A percentile compares a stretch with the other conserved stretches of the same genome.
phyloP scores from a whole-genome alignment of 495 filamentous ascomycete species.

The Cudoniella acicularis region DNA sequence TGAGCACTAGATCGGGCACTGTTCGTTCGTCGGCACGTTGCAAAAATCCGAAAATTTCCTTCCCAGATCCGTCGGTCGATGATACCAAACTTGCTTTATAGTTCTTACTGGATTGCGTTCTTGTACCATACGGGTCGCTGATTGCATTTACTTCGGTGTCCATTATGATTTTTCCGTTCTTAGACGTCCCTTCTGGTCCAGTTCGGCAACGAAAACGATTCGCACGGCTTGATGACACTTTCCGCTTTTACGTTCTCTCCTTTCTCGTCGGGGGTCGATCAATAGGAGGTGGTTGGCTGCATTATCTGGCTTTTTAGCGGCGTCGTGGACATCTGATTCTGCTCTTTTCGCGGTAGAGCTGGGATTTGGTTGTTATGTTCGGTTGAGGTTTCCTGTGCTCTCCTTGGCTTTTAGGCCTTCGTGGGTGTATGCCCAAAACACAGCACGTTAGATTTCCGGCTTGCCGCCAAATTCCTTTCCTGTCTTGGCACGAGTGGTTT shows the following conservation, averaged over 20 bases:
- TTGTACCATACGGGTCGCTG: conserved; percentile 31
- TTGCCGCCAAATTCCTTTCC: too few relatives aligned
- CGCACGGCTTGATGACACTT: conserved; percentile 29
- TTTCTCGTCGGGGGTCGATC: conserved; percentile 9
- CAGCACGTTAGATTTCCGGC: background rate
- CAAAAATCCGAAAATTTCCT: conserved; percentile 1
- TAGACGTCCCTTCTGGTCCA: conserved; percentile 20
- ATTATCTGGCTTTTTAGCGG: conserved; percentile 18
- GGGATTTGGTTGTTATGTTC: background rate
- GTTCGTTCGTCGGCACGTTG: conserved; percentile 8
- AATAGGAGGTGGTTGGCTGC: conserved; percentile 14
- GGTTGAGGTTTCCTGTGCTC: conserved; percentile 2
- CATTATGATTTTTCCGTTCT: conserved; percentile 16
- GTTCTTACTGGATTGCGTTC: conserved; percentile 6
- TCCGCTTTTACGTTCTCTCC: conserved; percentile 18
- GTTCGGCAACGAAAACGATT: conserved; percentile 28
- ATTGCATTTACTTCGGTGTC: conserved; percentile 29
- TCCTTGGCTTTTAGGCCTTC: background rate
- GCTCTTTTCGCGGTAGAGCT: conserved; percentile 13
- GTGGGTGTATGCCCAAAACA: background rate
- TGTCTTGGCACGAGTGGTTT: too few relatives aligned
- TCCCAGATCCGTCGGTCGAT: background rate
- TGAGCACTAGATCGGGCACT: conserved; percentile 23
- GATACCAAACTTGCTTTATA: conserved; percentile 9
- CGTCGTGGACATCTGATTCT: conserved; percentile 19